Conservation (phyloP, 2,329 filamentous ascomycete species). For the Aspergillus amoenus region DNA sequence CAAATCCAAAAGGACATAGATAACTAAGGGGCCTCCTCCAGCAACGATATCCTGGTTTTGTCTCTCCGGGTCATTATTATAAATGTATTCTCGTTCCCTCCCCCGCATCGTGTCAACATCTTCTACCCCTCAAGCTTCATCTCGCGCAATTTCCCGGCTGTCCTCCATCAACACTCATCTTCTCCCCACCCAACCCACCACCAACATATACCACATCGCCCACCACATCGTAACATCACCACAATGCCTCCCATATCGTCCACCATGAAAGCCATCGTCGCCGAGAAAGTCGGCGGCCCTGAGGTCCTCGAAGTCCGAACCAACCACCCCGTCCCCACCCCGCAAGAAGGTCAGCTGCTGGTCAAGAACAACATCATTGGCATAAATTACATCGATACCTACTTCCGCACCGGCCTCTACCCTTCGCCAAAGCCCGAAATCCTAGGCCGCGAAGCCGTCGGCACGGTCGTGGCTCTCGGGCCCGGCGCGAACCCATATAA, state of each 20-base stretch:
- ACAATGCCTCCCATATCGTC: constrained; percentile 52
- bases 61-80: not conserved
- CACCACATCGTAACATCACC: constrained; percentile 32
- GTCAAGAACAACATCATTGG: constrained; percentile 79
- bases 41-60: no score
- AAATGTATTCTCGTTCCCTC: constrained; percentile 4
- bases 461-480: constrained; percentile 65
- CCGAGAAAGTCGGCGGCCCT: constrained; percentile 69
- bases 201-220: not conserved
- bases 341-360: constrained; percentile 69
- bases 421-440: constrained; percentile 68
- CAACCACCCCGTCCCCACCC: constrained; percentile 68
- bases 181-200: constrained; percentile 5
- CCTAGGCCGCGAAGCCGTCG: constrained; percentile 76
- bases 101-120: not conserved
- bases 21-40: not conserved
- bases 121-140: constrained; percentile 1
- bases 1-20: constrained; percentile 2
- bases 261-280: constrained; percentile 71
- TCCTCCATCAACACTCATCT: constrained; percentile 8
- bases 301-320: constrained; percentile 71
- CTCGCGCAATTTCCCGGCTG: constrained; percentile 2
- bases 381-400: constrained; percentile 88
- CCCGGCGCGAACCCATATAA: constrained; percentile 50
- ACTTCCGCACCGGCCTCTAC: constrained; percentile 86